These are phyloP conservation scores for Ophiostoma sp. DNA, from an alignment of 2,329 filamentous ascomycete genomes.

Conservation along the genomic window DNA sequence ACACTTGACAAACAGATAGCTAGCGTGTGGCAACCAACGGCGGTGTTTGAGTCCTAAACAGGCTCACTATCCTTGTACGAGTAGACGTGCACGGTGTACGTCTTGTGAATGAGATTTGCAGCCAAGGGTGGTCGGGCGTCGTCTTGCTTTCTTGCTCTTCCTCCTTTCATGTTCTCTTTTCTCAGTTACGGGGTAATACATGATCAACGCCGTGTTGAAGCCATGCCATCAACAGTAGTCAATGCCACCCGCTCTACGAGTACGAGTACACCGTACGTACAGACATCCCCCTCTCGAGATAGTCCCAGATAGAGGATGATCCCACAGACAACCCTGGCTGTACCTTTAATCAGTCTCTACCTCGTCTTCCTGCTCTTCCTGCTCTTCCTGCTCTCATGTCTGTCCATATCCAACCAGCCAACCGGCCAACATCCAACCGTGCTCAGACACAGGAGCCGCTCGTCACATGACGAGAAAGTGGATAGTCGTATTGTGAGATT, in stretches of 20 bases:
- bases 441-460: background rate
- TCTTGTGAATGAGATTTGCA: too few species aligned
- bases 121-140: too few species aligned
- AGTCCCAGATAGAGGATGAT: too few species aligned
- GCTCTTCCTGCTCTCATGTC: background rate
- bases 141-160: background rate
- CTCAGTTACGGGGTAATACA: too few species aligned
- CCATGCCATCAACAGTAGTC: too few species aligned
- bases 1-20: too few species aligned
- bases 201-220: too few species aligned
- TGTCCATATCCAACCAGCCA: background rate
- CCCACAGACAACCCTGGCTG: too few species aligned
- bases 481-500: background rate
- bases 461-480: slow-evolving; percentile 1
- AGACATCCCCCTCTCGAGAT: too few species aligned
- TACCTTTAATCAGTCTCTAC: too few species aligned
- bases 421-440: background rate
- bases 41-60: slow-evolving; percentile 6
- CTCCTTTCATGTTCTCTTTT: background rate
- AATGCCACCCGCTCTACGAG: too few species aligned
- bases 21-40: background rate
- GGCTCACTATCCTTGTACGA: background rate
- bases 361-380: background rate
- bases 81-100: background rate
- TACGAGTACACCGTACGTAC: too few species aligned